Percentiles rank a stretch among this genome's conserved stretches.
phyloP scores from a whole-genome alignment of 768 basidiomycete genomes.

The Lactarius psammicola region DNA sequence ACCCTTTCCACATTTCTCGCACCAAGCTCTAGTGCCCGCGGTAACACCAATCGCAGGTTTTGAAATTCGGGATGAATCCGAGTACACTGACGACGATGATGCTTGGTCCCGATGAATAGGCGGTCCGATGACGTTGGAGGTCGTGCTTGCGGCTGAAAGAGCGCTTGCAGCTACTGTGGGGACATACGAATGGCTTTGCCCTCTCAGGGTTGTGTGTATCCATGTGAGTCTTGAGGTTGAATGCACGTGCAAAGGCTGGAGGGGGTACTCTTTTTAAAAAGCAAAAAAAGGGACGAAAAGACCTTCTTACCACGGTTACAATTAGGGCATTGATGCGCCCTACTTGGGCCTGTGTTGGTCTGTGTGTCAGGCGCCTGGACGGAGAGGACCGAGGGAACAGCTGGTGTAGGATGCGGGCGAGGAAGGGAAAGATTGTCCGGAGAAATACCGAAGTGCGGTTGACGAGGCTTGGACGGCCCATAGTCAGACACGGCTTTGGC shows the following conservation, averaged over 20 bases:
- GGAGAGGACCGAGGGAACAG: constrained; percentile 41
- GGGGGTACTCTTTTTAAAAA: constrained; percentile 6
- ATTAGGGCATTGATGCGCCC: constrained; percentile 72
- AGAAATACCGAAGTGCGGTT: constrained; percentile 33
- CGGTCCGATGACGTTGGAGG: constrained; percentile 82
- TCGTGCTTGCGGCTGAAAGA: constrained; percentile 96
- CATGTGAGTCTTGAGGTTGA: constrained; percentile 94
- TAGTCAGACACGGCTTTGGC: constrained; percentile 25
- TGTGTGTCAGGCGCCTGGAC: constrained; percentile 43
- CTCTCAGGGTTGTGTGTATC: constrained; percentile 93
- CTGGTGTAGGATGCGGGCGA: constrained; percentile 45
- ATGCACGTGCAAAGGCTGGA: constrained; percentile 86
- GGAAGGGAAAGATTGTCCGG: constrained; percentile 45
- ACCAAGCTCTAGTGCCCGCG: constrained; percentile 24
- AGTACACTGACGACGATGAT: constrained; percentile 30
- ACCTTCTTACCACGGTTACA: constrained; percentile 64
- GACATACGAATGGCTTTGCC: constrained; percentile 85
- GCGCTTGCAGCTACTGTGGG: constrained; percentile 79
- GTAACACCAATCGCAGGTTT: constrained; percentile 25
- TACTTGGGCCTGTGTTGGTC: constrained; percentile 58
- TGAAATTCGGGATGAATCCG: constrained; percentile 25
- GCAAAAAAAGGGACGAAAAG: constrained; percentile 16
- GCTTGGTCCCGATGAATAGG: constrained; percentile 57
- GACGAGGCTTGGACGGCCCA: constrained; percentile 26
- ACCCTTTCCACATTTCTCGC: constrained; percentile 34